Conservation (phyloP, 2,329 filamentous ascomycete species). For the Cladosporium colombiae region DNA sequence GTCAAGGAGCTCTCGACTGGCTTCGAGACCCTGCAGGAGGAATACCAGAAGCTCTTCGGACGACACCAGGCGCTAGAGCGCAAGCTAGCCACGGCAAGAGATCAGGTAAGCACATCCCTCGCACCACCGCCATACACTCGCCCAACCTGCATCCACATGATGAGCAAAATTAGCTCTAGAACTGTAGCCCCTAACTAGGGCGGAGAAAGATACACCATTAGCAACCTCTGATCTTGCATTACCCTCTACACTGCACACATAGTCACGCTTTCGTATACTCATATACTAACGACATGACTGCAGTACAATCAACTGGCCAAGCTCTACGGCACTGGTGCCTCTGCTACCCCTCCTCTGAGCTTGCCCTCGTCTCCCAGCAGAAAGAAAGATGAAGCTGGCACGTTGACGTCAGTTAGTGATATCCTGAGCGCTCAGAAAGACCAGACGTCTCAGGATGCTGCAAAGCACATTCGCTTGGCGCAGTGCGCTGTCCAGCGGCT, state of each 20-base stretch:
- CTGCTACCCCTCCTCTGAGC: slow-evolving; percentile 35
- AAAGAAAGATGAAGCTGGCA: slow-evolving; percentile 24
- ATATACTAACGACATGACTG: slow-evolving; percentile 1
- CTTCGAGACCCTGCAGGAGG: slow-evolving; percentile 49
- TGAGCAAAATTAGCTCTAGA: slow-evolving; percentile 23
- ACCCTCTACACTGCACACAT: neutral
- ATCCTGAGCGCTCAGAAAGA: slow-evolving; percentile 28
- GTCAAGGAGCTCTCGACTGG: slow-evolving; percentile 47
- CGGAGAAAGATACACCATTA: slow-evolving; percentile 18
- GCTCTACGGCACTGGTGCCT: slow-evolving; percentile 28
- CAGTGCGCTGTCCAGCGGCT: slow-evolving; percentile 27
- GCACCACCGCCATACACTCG: neutral
- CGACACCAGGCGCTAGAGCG: slow-evolving; percentile 49
- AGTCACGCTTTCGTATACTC: neutral
- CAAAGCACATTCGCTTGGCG: slow-evolving; percentile 37
- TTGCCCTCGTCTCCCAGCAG: slow-evolving; percentile 32
- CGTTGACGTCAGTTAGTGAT: slow-evolving; percentile 14
- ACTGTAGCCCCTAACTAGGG: slow-evolving; percentile 18
- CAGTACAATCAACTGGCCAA: slow-evolving; percentile 39
- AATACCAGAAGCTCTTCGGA: slow-evolving; percentile 49
- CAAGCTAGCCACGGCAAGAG: slow-evolving; percentile 50
- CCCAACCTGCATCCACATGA: slow-evolving; percentile 17
- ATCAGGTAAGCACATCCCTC: slow-evolving; percentile 44
- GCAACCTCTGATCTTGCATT: slow-evolving; percentile 18
- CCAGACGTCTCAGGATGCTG: slow-evolving; percentile 38